phyloP scores from a whole-genome alignment of 495 filamentous ascomycete genomes.

The Aspergillus ostianus region DNA sequence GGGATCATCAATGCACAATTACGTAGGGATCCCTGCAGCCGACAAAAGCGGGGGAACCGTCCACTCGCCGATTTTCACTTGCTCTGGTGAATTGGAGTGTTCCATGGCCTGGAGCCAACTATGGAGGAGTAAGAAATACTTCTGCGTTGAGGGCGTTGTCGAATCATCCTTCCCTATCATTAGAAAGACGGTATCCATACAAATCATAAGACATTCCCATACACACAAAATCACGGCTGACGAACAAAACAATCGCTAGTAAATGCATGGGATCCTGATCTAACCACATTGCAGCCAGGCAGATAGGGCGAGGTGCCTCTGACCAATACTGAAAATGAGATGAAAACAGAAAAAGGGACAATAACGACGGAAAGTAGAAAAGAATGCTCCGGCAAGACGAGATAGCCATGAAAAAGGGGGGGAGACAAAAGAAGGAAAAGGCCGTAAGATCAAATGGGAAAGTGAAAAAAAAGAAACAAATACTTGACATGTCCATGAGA shows the following conservation, averaged over 20 bases:
- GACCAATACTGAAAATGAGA: neutral
- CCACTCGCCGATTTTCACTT: too few species aligned
- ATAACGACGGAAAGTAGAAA: slow-evolving; percentile 7
- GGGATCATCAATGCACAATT: neutral
- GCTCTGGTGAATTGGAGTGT: too few species aligned
- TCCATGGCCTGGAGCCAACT: neutral
- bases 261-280: slow-evolving; percentile 40
- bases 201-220: slow-evolving; percentile 20
- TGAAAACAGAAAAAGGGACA: slow-evolving; percentile 1
- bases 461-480: neutral
- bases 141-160: neutral
- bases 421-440: slow-evolving; percentile 11
- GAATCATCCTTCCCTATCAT: slow-evolving; percentile 4
- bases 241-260: slow-evolving; percentile 30
- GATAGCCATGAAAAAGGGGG: slow-evolving; percentile 2
- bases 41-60: neutral
- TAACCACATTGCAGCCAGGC: slow-evolving; percentile 22
- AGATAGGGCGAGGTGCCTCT: slow-evolving; percentile 5
- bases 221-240: slow-evolving; percentile 19
- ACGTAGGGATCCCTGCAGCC: neutral
- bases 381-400: slow-evolving; percentile 12
- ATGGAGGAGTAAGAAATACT: neutral
- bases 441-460: slow-evolving; percentile 4
- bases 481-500: slow-evolving; percentile 7
- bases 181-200: slow-evolving; percentile 16